Conservation (phyloP, 352 stramenopile species). For the Phytophthora quininea region DNA sequence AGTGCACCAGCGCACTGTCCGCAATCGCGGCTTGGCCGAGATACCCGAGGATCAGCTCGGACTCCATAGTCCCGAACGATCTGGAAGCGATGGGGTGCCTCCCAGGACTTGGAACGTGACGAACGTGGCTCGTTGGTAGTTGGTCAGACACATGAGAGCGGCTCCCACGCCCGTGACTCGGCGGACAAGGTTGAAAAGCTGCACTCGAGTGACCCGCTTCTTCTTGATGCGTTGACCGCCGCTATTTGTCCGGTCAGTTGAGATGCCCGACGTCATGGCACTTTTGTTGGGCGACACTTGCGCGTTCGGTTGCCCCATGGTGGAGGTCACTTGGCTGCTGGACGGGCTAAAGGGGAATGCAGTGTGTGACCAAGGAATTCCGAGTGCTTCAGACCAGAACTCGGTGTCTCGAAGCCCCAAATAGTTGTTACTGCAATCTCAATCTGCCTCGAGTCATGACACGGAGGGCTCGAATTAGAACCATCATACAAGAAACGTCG, state of each 20-base stretch:
- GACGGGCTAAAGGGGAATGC: background rate
- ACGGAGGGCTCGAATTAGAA: too few relatives aligned
- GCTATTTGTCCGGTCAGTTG: constrained; percentile 4
- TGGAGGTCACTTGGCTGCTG: background rate
- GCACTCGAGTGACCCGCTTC: constrained; percentile 27
- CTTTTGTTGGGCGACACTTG: constrained; percentile 24
- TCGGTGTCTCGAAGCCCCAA: too few relatives aligned
- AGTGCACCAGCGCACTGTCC: constrained; percentile 38
- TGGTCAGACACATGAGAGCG: constrained; percentile 37
- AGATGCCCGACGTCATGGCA: background rate
- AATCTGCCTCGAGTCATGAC: too few relatives aligned
- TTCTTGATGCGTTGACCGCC: constrained; percentile 20
- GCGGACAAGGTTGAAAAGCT: constrained; percentile 33
- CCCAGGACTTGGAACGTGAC: constrained; percentile 32
- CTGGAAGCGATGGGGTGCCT: constrained; percentile 15
- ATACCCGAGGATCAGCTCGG: constrained; percentile 31
- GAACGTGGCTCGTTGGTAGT: constrained; percentile 30
- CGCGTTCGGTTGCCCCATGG: constrained; percentile 13
- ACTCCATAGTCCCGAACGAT: constrained; percentile 22
- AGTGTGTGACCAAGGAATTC: background rate
- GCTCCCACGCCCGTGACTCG: constrained; percentile 25
- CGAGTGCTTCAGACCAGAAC: constrained; percentile 2
- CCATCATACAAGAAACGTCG: too few relatives aligned
- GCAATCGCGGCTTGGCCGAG: constrained; percentile 24
- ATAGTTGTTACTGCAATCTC: too few relatives aligned